Base-by-base conservation (phyloP, 495 filamentous ascomycete genomes). In the Sphaerosporella brunnea region DNA sequence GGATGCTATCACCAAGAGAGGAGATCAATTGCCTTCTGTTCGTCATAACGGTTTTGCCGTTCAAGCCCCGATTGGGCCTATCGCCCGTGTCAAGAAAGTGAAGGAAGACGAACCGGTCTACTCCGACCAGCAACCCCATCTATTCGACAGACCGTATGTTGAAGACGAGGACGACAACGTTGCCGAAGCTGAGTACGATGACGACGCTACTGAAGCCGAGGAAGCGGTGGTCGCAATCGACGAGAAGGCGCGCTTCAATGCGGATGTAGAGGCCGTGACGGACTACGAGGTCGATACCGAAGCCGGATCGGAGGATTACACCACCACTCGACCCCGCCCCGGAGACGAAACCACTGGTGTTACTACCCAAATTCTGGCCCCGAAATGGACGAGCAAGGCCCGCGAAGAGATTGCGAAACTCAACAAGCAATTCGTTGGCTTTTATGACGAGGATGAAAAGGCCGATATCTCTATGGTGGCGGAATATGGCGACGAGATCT, bases 381-480 rank as follows among this genome's bases (percentile, higher is more conserved):
- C 58, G 13, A 61, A 34, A 36, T 58, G 47, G 50, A 57, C 58
- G 9, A 44, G 30, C 26, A 59, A 56, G 26, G 49, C 53, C 13
- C 52, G 53, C 34, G 58, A 53, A 32, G 53, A 61, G 47, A 37
- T 61, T 13, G 41, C 47, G 26, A 30, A 47, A 30, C 40, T 57
- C 21, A 36, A 58, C 20, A 39, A 51, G 9, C 40, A 58, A 34
- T 58, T 61, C 26, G 26, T 23, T 10, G 41, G 43, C 11, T 40
- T 49, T 20, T 50, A 80, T 48, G 58, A 61, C 39, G 79, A 92
- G 45, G 90, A 96, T 51, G 90, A 95, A 58, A 68, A 71, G 19
- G 92, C 77, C 69, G 90, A 99, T 60, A 82, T 86, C n/a, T 93
- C 81, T 59, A 94, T 99, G 92, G 90, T 99, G 25, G 80, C 86